Conservation (phyloP, 495 filamentous ascomycete species). For the Talaromyces stipitatus region DNA sequence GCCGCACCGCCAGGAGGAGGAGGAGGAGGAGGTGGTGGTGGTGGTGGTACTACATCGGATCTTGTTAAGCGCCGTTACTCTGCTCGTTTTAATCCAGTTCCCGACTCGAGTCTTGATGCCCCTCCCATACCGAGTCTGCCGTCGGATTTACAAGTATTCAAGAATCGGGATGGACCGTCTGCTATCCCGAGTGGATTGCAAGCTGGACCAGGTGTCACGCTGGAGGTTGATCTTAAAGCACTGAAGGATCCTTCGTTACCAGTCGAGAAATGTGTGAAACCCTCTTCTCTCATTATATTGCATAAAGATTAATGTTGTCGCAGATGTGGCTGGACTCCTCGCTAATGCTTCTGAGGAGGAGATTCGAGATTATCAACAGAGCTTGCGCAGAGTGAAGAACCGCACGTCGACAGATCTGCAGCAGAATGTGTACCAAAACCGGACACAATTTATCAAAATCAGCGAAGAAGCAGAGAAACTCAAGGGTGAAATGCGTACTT, state of each 20-base stretch:
- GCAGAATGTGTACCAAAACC: slow-evolving; percentile 95
- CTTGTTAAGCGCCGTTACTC: slow-evolving; percentile 93
- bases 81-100: slow-evolving; percentile 73
- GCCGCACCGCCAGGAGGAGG: slow-evolving; percentile 26
- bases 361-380: slow-evolving; percentile 73
- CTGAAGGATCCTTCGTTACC: slow-evolving; percentile 74
- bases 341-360: slow-evolving; percentile 92
- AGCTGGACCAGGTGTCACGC: slow-evolving; percentile 27
- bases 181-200: slow-evolving; percentile 37
- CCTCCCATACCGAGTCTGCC: slow-evolving; percentile 60
- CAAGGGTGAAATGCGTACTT: slow-evolving; percentile 88
- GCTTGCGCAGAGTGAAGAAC: slow-evolving; percentile 69
- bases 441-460: slow-evolving; percentile 98
- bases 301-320: background rate
- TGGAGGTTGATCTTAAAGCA: slow-evolving; percentile 60
- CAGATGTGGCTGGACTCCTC: slow-evolving; percentile 71
- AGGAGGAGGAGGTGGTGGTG: too few species aligned
- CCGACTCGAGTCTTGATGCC: slow-evolving; percentile 57
- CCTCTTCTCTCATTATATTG: background rate
- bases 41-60: slow-evolving; percentile 63
- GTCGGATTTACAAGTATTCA: slow-evolving; percentile 43
- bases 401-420: slow-evolving; percentile 84
- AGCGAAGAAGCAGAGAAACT: slow-evolving; percentile 98
- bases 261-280: slow-evolving; percentile 48
- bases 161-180: slow-evolving; percentile 35